Evolutionary conservation across 2,329 filamentous ascomycete species (phyloP).

Genomic region (Cordyceps fumosorosea): DNA sequence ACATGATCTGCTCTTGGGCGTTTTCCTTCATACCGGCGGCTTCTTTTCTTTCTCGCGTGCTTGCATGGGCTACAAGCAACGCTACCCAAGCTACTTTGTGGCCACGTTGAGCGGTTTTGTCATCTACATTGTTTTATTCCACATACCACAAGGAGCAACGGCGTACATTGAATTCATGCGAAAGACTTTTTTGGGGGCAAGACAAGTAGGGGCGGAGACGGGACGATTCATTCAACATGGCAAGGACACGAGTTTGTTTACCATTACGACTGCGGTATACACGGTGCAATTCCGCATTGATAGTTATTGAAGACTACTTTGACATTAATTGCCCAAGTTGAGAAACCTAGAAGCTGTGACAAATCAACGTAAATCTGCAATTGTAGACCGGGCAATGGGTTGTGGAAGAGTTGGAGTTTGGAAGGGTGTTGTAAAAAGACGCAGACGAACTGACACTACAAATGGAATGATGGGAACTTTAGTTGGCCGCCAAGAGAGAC

Average conservation of each 20-base stretch:
- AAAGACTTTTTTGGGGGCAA: background rate
- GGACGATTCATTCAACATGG: slow-evolving; percentile 2
- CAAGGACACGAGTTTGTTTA: background rate
- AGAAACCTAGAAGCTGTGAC: too few species aligned
- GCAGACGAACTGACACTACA: too few species aligned
- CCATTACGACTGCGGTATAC: background rate
- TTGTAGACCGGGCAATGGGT: too few species aligned
- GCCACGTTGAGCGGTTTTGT: background rate
- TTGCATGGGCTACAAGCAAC: background rate
- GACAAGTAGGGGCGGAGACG: background rate
- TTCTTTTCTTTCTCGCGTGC: background rate
- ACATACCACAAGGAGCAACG: slow-evolving; percentile 1
- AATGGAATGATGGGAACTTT: too few species aligned
- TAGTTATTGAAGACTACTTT: background rate
- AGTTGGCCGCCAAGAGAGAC: too few species aligned
- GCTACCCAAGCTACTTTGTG: background rate
- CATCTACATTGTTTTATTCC: background rate
- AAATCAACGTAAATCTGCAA: too few species aligned
- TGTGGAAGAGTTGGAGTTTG: too few species aligned
- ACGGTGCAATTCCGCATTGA: background rate
- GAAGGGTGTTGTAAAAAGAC: too few species aligned
- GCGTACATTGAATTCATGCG: slow-evolving; percentile 2
- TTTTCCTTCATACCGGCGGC: background rate
- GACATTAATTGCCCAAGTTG: too few species aligned
- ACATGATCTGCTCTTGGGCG: background rate